A percentile compares a stretch with the other conserved stretches of the same genome.
Conservation (phyloP, 352 stramenopile genomes). For the Aphanomyces invadans region DNA sequence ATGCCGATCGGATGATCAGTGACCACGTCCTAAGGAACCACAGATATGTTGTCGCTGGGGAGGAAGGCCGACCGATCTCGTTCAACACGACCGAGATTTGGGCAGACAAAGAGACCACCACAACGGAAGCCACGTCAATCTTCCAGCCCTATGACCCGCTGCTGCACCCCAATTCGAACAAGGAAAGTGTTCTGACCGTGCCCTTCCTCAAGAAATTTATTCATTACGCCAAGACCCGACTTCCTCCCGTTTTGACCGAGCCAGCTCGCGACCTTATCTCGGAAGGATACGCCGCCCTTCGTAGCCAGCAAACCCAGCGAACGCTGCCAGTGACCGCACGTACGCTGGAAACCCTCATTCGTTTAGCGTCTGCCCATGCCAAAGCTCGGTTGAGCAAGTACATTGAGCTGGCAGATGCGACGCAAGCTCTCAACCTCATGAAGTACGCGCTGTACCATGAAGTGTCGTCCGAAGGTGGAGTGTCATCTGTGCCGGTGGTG, state of each 20-base stretch:
- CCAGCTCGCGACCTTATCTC: conserved; percentile 91
- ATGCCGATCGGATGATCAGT: conserved; percentile 92
- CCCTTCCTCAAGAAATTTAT: conserved; percentile 99
- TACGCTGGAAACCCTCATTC: conserved; percentile 99
- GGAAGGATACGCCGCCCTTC: conserved; percentile 95
- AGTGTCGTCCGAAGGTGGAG: conserved; percentile 34
- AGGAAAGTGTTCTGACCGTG: conserved; percentile 80
- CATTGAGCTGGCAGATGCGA: conserved; percentile 75
- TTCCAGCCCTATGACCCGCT: conserved; percentile 88
- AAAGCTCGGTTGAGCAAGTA: conserved; percentile 91
- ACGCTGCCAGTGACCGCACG: conserved; percentile 96
- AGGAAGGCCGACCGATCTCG: conserved; percentile 84
- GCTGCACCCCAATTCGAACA: conserved; percentile 48
- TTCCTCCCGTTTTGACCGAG: conserved; percentile 79
- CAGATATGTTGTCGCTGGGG: conserved; percentile 83
- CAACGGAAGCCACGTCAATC: conserved; percentile 57
- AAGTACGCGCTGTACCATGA: conserved; percentile 98
- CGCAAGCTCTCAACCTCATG: conserved; percentile 93
- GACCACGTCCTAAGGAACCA: conserved; percentile 98
- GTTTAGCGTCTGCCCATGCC: conserved; percentile 95
- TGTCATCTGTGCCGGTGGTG: no score
- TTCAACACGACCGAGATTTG: conserved; percentile 78
- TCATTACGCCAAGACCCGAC: conserved; percentile 96
- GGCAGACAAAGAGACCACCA: conserved; percentile 56
- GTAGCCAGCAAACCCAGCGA: conserved; percentile 89